Evolutionary conservation across 164 flowering plant genomes (phyloP).

Genomic region (Umbellularia californica): DNA sequence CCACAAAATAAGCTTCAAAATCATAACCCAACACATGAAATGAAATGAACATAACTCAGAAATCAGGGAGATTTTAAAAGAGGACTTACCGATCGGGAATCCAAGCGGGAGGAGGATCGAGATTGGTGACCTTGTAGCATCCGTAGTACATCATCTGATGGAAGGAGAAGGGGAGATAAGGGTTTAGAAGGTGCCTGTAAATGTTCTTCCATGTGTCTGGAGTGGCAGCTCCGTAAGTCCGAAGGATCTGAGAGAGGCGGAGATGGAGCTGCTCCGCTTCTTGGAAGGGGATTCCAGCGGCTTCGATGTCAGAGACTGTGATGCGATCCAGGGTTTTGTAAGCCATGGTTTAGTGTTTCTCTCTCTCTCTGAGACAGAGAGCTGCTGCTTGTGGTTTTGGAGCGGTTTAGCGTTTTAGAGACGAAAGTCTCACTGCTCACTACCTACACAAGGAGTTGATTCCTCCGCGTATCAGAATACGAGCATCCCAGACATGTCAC

Average conservation of each 20-base stretch:
- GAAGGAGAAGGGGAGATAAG: conserved; percentile 66
- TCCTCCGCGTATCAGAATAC: too few relatives aligned
- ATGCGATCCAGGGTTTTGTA: conserved; percentile 48
- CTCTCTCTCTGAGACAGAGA: neutral
- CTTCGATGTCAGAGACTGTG: conserved; percentile 40
- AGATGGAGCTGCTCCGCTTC: conserved; percentile 40
- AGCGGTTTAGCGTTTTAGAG: too few relatives aligned
- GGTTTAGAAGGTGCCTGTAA: conserved; percentile 45
- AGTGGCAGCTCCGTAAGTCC: conserved; percentile 30
- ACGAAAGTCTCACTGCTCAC: too few relatives aligned
- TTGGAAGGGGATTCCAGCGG: conserved; percentile 36
- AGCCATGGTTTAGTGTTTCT: conserved; percentile 13
- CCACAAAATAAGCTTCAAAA: too few relatives aligned
- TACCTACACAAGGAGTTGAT: too few relatives aligned
- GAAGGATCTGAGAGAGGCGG: conserved; percentile 38
- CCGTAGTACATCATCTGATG: conserved; percentile 93
- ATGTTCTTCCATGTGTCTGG: conserved; percentile 63
- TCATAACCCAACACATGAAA: too few relatives aligned
- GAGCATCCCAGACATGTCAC: too few relatives aligned
- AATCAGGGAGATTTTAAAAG: neutral
- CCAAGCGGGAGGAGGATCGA: conserved; percentile 89
- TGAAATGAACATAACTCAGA: neutral
- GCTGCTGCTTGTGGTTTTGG: neutral
- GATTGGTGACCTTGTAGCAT: conserved; percentile 61
- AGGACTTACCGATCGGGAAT: conserved; percentile 57